Conservation (phyloP, 768 basidiomycete genomes). For the Rickenella mellea region DNA sequence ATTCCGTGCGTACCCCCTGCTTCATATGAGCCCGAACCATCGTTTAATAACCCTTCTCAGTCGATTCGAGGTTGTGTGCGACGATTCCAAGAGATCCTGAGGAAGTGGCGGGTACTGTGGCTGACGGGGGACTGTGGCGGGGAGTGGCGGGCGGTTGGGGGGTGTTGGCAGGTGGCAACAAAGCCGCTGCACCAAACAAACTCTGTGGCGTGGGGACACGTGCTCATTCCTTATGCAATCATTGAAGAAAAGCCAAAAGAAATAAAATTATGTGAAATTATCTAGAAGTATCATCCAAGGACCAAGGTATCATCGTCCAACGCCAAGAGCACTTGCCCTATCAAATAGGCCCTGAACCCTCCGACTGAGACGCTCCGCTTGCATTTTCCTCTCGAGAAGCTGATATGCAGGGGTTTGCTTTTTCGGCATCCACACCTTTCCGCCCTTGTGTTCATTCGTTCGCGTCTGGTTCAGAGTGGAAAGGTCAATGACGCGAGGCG, state of each 20-base stretch:
- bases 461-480: conserved; percentile 47
- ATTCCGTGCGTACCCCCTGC: conserved; percentile 22
- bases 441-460: conserved; percentile 34
- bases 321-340: conserved; percentile 40
- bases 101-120: too few species aligned
- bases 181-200: background rate
- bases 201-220: background rate
- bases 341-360: conserved; percentile 65
- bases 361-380: conserved; percentile 62
- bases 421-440: conserved; percentile 68
- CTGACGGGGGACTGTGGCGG: too few species aligned
- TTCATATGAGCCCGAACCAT: conserved; percentile 20
- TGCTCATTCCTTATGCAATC: background rate
- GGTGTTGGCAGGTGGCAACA: too few species aligned
- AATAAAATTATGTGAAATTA: background rate
- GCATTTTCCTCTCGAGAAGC: conserved; percentile 63
- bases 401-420: conserved; percentile 79
- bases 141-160: too few species aligned
- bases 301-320: background rate
- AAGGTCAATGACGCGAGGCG: conserved; percentile 80
- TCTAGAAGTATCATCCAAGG: background rate
- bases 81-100: too few species aligned
- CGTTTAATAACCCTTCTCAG: too few species aligned
- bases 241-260: background rate
- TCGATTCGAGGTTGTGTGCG: too few species aligned